Conservation (phyloP, 345 rosid species). For the Camelina hispida region DNA sequence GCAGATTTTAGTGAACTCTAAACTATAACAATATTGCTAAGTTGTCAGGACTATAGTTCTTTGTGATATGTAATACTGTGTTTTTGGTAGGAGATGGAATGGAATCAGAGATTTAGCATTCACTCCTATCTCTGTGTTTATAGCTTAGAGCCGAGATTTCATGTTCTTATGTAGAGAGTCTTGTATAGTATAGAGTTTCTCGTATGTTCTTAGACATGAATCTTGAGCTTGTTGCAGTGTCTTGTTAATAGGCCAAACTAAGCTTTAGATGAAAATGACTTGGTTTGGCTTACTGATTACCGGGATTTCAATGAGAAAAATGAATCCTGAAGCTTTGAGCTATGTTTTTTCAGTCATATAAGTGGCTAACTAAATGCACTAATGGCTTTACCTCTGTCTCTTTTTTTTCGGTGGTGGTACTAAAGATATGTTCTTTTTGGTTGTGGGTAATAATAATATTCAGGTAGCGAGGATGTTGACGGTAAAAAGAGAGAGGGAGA, state of each 20-base stretch:
- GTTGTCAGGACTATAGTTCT: neutral
- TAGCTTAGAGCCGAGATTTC: too few relatives aligned
- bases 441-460: constrained; percentile 13
- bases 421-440: constrained; percentile 26
- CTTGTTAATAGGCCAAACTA: neutral
- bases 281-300: neutral
- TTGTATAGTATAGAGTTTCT: constrained; percentile 13
- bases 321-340: constrained; percentile 1
- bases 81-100: constrained; percentile 7
- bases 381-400: neutral
- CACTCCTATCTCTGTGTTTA: neutral
- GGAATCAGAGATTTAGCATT: neutral
- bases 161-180: neutral
- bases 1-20: neutral
- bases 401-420: neutral
- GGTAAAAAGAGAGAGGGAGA: constrained; percentile 85
- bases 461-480: constrained; percentile 86
- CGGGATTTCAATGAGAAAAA: neutral
- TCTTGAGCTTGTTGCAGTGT: neutral
- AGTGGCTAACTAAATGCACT: too few relatives aligned
- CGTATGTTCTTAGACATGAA: neutral
- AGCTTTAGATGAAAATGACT: neutral
- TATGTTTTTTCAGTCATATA: too few relatives aligned
- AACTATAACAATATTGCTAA: neutral
- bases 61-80: neutral